Base-by-base conservation (phyloP, 106 monocot genomes). In the Xerophyta viscosa region DNA sequence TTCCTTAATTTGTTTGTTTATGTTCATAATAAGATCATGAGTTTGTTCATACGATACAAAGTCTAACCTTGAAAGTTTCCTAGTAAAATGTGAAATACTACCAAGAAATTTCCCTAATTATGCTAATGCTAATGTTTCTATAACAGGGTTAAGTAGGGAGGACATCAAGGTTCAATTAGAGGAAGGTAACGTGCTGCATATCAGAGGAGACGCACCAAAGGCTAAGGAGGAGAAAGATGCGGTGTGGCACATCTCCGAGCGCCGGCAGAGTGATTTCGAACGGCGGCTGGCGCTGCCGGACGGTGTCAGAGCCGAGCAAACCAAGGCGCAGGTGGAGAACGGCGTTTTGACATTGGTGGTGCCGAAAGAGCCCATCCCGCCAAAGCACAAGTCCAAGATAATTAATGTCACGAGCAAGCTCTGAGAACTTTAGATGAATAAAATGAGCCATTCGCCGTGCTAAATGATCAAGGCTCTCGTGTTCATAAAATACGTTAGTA, bases 361-460 rank as follows among this genome's bases (percentile, higher is more conserved):
- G 20, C 86, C 91, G n/a, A 86, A 86, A 64, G 91, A 82, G 71
- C 45, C 57, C 2, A 21, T 45, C 2, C 79, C 75, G 18, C 50
- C 74, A 2, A 78, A 65, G 58, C 57, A 52, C 11, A 81, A 70
- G 56, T 49, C 80, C 41, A 71, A 78, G 31, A 24, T 63, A 46
- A 79, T 92, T 56, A 46, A 77, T 3, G 59, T 92, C 56, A 67
- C 75, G 15, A 92, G 91, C 61, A 82, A 74, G 59, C 90, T 90
- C 41, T 88, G 65, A 73, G 33, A 10, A 36, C 33, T n/a, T n/a
- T n/a, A n/a, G n/a, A n/a, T n/a, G n/a, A n/a, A n/a, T n/a, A n/a
- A n/a, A n/a, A n/a, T n/a, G n/a, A n/a, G n/a, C n/a, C n/a, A n/a
- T n/a, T n/a, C n/a, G n/a, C n/a, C n/a, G n/a, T n/a, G n/a, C n/a